Evolutionary conservation across 164 flowering plant species (phyloP).

Genomic region (Nelumbo lutea): DNA sequence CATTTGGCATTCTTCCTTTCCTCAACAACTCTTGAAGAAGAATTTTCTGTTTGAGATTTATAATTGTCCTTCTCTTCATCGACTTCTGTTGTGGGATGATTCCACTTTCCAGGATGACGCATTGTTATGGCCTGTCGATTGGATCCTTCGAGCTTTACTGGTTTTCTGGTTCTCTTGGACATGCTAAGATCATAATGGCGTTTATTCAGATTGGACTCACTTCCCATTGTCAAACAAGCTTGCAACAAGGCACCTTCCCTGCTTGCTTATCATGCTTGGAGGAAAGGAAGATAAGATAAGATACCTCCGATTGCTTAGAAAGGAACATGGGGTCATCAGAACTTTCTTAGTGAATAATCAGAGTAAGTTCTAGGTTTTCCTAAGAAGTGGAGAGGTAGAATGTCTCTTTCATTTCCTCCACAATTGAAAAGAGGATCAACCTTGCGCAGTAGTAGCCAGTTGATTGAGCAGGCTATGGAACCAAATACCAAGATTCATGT

Average conservation of each 20-base stretch:
- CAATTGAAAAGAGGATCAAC: constrained; percentile 9
- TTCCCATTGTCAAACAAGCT: constrained; percentile 24
- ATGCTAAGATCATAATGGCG: constrained; percentile 36
- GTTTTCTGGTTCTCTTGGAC: constrained; percentile 52
- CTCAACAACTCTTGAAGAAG: background rate
- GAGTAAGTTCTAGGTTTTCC: background rate
- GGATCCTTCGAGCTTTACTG: constrained; percentile 15
- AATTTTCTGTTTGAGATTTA: background rate
- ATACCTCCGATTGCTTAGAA: constrained; percentile 3
- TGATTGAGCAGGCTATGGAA: constrained; percentile 2
- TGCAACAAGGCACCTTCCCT: background rate
- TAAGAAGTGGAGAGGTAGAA: constrained; percentile 9
- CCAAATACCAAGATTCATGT: background rate
- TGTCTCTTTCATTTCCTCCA: constrained; percentile 11
- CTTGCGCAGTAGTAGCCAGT: background rate
- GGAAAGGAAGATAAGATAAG: background rate
- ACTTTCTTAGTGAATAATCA: constrained; percentile 15
- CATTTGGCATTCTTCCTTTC: background rate
- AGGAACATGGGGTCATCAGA: constrained; percentile 1
- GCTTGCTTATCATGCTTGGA: background rate
- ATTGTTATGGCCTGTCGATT: background rate
- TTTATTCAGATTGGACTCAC: constrained; percentile 20
- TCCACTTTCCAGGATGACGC: too few relatives aligned
- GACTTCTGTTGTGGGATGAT: background rate
- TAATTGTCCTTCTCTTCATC: background rate